phyloP scores from a whole-genome alignment of 2,329 filamentous ascomycete species.

The Sporothrix humicola region DNA sequence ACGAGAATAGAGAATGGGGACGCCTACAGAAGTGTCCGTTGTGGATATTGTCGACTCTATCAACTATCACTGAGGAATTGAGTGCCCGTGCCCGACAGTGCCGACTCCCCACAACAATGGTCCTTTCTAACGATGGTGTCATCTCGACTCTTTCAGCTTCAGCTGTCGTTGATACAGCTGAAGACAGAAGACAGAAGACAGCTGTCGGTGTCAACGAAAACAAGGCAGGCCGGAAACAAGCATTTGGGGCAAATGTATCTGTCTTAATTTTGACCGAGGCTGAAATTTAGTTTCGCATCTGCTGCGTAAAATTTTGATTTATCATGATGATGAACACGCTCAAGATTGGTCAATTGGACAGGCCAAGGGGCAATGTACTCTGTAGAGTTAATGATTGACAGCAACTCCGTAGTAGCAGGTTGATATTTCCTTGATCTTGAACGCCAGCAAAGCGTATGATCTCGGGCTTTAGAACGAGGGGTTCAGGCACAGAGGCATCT shows the following conservation, averaged over 20 bases:
- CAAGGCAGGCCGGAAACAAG: neutral
- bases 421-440: neutral
- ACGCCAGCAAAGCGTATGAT: neutral
- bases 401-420: too few species aligned
- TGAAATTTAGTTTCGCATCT: neutral
- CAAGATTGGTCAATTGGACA: neutral
- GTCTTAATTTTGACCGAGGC: neutral
- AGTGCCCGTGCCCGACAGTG: neutral
- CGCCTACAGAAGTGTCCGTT: too few species aligned
- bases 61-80: neutral
- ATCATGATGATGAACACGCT: neutral
- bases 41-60: too few species aligned
- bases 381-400: neutral
- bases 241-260: neutral
- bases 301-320: neutral
- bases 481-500: neutral
- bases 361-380: neutral
- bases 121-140: neutral
- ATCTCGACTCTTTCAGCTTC: neutral
- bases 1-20: too few species aligned
- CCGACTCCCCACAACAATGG: constrained; percentile 1
- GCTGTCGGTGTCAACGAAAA: too few species aligned
- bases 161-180: neutral
- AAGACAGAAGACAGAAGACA: too few species aligned
- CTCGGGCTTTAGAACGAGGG: neutral